Evolutionary conservation across 208 protist species (phyloP).

Genomic region (Angomonas deanei): DNA sequence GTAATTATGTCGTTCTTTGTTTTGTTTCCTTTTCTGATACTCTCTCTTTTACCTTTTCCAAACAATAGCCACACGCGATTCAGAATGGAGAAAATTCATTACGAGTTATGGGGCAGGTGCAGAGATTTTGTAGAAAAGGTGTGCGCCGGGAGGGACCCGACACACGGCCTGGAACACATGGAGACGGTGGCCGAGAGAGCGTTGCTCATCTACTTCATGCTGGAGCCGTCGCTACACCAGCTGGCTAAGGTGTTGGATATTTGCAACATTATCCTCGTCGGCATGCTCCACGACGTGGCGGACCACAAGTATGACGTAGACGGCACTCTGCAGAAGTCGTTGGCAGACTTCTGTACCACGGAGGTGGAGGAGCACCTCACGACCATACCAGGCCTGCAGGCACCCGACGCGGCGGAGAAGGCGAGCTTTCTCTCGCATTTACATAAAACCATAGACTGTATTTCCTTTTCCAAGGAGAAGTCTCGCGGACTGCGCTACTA

Average conservation of each 20-base stretch:
- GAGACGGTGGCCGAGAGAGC: constrained; percentile 65
- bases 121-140: constrained; percentile 40
- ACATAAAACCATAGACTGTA: constrained; percentile 31
- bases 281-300: constrained; percentile 84
- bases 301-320: constrained; percentile 83
- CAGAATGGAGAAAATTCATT: constrained; percentile 48
- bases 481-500: constrained; percentile 69
- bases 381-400: neutral
- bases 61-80: neutral
- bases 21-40: neutral
- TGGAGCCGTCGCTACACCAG: neutral
- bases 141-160: constrained; percentile 60
- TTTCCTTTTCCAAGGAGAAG: constrained; percentile 82
- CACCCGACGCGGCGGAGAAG: neutral
- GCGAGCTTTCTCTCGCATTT: neutral
- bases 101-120: constrained; percentile 59
- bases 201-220: constrained; percentile 59
- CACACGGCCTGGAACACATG: constrained; percentile 76
- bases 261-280: constrained; percentile 62
- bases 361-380: neutral
- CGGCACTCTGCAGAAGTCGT: constrained; percentile 21
- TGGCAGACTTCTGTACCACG: constrained; percentile 24
- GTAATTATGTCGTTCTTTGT: neutral
- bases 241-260: neutral
- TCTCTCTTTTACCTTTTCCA: too few relatives aligned